Base-by-base conservation (phyloP, 352 stramenopile genomes). In the Phytophthora multivora region DNA sequence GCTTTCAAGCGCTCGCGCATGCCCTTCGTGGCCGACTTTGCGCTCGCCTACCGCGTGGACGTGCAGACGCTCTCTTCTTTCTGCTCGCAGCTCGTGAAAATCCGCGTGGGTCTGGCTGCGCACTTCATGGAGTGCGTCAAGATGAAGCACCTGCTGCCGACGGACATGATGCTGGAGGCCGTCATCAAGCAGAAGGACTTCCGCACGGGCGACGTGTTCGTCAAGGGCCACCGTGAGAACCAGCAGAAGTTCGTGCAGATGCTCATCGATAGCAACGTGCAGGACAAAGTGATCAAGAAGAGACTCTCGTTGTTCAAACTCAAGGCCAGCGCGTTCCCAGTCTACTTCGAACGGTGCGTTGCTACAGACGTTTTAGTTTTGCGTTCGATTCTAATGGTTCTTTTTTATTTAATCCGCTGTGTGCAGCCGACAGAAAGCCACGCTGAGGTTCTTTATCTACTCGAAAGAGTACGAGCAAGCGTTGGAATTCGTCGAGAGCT, bases 281-380 rank as follows among this genome's bases (percentile, higher is more conserved):
- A 71, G 9, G 80, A 91, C 65, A 91, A 92, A 64, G 47, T 88
- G 35, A 79, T 92, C 63, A 89, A 89, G 59, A 90, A 89, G 60
- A 70, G 83, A 15, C 60, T 94, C 12, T 66, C 61, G 35, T 68
- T 74, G 10, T 91, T 92, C 62, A 76, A 82, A 28, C 25, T 94
- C 10, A 53, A 79, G 16, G 60, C 75, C 6, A 73, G 69, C 19
- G 71, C 63, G 10, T 91, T 94, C 59, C 85, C 85, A 7, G 63
- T 64, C 31, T 92, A 81, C 60, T 55, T 79, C 10, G 70, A 83
- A 50, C 59, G 77, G 79, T 86, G 52, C 25, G 47, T 58, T 52
- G 8, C 10, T n/a, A 16, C 50, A 3, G 0, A 38, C 16, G n/a
- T 18, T 19, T 9, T 23, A 18, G 19, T 26, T 38, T 38, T 9